Conservation (phyloP, 352 stramenopile genomes). For the Phytopythium ostracodes region DNA sequence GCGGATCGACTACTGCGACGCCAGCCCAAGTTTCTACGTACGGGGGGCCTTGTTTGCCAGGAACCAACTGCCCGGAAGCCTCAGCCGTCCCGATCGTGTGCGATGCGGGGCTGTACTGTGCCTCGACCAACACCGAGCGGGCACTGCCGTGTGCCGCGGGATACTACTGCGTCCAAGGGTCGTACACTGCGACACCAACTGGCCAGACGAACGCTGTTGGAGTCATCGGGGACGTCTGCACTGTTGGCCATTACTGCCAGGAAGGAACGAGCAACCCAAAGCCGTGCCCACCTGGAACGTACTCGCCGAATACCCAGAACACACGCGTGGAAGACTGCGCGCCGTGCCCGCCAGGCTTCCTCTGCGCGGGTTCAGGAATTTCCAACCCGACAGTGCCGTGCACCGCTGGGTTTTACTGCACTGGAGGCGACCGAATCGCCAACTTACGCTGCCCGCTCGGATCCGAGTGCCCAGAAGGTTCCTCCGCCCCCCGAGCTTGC, state of each 20-base stretch:
- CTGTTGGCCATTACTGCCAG: conserved; percentile 75
- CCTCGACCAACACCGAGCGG: conserved; percentile 65
- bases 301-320: conserved; percentile 66
- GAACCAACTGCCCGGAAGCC: conserved; percentile 85
- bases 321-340: conserved; percentile 51
- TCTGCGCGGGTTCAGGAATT: conserved; percentile 58
- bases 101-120: conserved; percentile 72
- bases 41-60: conserved; percentile 73
- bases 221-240: conserved; percentile 69
- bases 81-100: conserved; percentile 83
- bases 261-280: conserved; percentile 72
- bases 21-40: conserved; percentile 27
- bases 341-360: conserved; percentile 52
- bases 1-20: conserved; percentile 52
- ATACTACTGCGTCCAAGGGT: conserved; percentile 88
- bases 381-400: conserved; percentile 44
- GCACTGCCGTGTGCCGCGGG: conserved; percentile 70
- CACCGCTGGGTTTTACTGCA: conserved; percentile 55
- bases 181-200: conserved; percentile 68
- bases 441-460: conserved; percentile 59
- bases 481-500: conserved; percentile 50
- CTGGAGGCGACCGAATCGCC: conserved; percentile 45
- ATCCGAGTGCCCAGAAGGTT: conserved; percentile 69
- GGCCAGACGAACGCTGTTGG: conserved; percentile 70
- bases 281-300: conserved; percentile 72